Evolutionary conservation across 106 monocot species (phyloP), one percentile per base, ranked within the genome.

Genomic region (Gastrodia elata): DNA sequence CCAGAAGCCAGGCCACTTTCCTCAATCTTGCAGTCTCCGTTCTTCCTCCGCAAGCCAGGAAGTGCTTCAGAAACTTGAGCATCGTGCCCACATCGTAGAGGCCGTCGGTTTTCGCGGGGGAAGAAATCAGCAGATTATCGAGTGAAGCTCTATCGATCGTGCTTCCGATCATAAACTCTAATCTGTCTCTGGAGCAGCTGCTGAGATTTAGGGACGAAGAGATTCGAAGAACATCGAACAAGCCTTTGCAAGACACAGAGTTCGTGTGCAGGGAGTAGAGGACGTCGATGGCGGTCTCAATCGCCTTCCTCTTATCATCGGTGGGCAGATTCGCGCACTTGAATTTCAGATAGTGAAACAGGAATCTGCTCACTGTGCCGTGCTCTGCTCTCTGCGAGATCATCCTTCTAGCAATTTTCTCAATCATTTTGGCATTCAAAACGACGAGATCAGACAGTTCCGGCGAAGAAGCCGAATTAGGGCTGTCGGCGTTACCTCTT

Each of bases 81-180:
- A 97, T 73, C 4, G 88, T 69, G 74, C 73, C 78, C 64, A 97
- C 92, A 71, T 97, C 93, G 34, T 90, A 97, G 25, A 97, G 77
- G 41, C 86, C 75, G 16, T 74, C 79, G 70, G 52, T 71, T 13
- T 71, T 80, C 2, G 41, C 3, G 18, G 82, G 71, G 5, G 87
- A 56, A 4, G 85, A 87, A 76, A 97, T 76, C 36, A 97, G 86
- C 36, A 97, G 56, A 72, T 88, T 88, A 48, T 97, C 97, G 75
- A 93, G 43, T 4, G 75, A 80, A 38, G 90, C 93, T 64, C 77
- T 83, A 77, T 97, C 88, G 0, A 97, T 73, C 46, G 83, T 83
- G 5, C 32, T 64, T 2, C 90, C 97, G 36, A 97, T 91, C 86
- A 97, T 88, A 15, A 37, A 74, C 59, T 87, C 90, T 83, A 97